These are phyloP conservation scores for Syzygium malaccense DNA, from an alignment of 441 rosid genomes.

Conservation along the genomic window DNA sequence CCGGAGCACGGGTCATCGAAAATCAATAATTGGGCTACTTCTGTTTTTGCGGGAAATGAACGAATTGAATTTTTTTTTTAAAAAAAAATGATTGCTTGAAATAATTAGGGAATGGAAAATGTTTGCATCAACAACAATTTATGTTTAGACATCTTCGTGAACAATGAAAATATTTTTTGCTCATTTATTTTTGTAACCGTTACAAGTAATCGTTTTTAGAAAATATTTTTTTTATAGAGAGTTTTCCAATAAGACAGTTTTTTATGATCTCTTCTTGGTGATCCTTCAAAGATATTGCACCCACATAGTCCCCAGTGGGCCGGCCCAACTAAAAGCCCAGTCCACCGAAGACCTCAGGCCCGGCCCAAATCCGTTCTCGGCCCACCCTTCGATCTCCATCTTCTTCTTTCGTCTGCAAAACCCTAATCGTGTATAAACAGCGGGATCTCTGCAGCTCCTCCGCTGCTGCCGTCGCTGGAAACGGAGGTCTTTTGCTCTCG, in stretches of 20 bases:
- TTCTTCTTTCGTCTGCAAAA: neutral
- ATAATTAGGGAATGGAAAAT: neutral
- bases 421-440: neutral
- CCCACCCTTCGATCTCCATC: neutral
- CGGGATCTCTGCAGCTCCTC: fast-evolving
- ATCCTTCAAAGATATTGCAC: neutral
- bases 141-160: fast-evolving
- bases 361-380: neutral
- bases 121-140: neutral
- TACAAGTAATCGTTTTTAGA: neutral
- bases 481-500: neutral
- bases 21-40: neutral
- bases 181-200: neutral
- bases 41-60: neutral
- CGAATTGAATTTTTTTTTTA: neutral
- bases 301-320: neutral
- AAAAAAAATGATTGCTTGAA: fast-evolving
- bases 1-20: neutral
- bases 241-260: neutral
- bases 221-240: neutral
- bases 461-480: neutral
- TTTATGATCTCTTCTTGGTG: neutral
- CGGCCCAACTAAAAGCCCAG: neutral
- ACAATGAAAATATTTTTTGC: neutral
- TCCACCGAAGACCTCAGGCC: neutral